Base-by-base conservation (phyloP, 768 basidiomycete genomes). In the Boletus rubropictus region DNA sequence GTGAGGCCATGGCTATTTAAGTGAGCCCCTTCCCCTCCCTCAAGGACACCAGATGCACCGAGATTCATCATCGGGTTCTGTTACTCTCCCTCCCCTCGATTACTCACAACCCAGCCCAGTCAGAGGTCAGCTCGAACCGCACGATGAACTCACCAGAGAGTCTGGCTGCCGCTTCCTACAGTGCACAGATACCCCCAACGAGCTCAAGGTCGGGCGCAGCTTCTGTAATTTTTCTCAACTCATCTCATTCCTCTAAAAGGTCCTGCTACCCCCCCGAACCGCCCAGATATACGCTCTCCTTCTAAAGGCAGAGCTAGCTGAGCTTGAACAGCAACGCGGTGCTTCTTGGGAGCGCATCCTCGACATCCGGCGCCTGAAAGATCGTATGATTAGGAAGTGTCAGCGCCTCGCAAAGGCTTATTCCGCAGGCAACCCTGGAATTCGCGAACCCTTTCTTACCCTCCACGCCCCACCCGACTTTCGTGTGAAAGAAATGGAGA, bases 351-450 rank as follows among this genome's bases (percentile, higher is more conserved):
- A 83, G 39, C 78, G 80, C 52, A 76, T 88, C 57, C 70, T 84
- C 51, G 76, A 86, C 61, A 84, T 88, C 39, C 83, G 85, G 12
- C 85, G 80, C 53, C 72, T 88, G 57, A 88, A 88, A 69, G 85
- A 88, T 62, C 77, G 86, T 49, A 86, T 87, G 84, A 80, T 86
- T 52, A 81, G 84, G 63, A 88, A 87, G 58, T 86, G 83, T 60
- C 79, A 80, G 53, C 78, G 81, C 46, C 67, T 86, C 36, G 76
- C 78, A 37, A 79, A 75, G 52, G 64, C 64, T 45, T 59, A 66
- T 42, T 67, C 75, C 11, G 60, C 71, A 25, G 61, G 69, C 22
- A 71, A 64, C 35, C 64, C 71, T 45, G 61, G 70, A 41, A 63
- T 72, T 28, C 62, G 65, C 15, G 66, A 72, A 44, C 69, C 76